Base-by-base conservation (phyloP, 257 asterid species). In the Coffea canephora region DNA sequence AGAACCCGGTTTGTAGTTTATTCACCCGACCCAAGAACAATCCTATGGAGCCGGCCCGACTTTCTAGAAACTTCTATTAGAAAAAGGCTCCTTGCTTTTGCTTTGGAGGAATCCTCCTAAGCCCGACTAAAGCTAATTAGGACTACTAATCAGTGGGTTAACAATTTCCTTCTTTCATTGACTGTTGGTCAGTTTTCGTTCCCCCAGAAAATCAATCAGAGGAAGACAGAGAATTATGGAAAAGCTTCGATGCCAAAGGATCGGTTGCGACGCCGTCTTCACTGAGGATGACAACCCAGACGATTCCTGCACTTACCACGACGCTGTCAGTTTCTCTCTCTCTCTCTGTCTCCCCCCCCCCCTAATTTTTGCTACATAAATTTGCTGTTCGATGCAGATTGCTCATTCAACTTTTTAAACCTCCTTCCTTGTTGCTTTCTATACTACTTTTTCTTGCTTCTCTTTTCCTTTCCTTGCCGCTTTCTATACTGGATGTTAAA, bases 241-340 rank as follows among this genome's bases (percentile, higher is more conserved):
- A 91, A 93, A 88, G 86, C 84, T 93, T 83, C 95, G 89, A 54
- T 93, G 98, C 89, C 93, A 91, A 90, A 89, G 97, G 85, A 90
- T 91, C 84, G 93, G 97, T 36, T 93, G 98, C 91, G 72, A 87
- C 74, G 97, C 97, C 41, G 74, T 83, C 48, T 93, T 93, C 83
- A 84, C 92, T 1, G 95, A 84, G 54, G 93, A 91, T 76, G 88
- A 89, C 69, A 94, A 92, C 77, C 91, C 91, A 5, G 94, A 90
- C 1, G 93, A 87, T 36, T 92, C 91, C 61, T 92, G 97, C 82
- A 85, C 91, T 82, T 94, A 84, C 75, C 98, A 92, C 61, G 93
- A 83, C 19, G 72, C 96, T 31, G 98, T 94, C 73, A 6, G 91
- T 89, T 49, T 75, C 87, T 85, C 16, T n/a, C 21, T 50, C 70